Evolutionary conservation across 805 yeast genomes (phyloP), one percentile per base, ranked within the genome.

Genomic region (Danielozyma ontarioensis): DNA sequence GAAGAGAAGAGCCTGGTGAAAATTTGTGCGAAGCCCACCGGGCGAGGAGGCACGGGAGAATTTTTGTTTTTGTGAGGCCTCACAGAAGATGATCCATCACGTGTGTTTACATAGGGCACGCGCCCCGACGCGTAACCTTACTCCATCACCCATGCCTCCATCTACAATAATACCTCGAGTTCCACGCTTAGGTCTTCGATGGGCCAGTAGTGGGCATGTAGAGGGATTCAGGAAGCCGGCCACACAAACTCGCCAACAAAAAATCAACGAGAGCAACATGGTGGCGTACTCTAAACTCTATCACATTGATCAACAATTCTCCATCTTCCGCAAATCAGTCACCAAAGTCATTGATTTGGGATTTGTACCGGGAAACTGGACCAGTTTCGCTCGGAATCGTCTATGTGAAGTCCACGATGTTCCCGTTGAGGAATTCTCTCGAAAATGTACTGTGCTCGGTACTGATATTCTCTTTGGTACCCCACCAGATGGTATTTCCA

Each of bases 401-500:
- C 43, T 65, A 35, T 48, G 55, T 31, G 40, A 45, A 26, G 32
- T 57, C 4, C 65, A 64, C 40, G 42, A 36, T 59, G 18, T 62
- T 4, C 51, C 48, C 4, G 58, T 51, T 13, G 55, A 49, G 7
- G 37, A 55, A 7, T 51, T 62, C 30, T 35, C 51, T 31, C 33
- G 42, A 17, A 58, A 50, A 24, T 64, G 70, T 42, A 56, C 57
- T 24, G 42, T 66, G 4, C 31, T 64, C 17, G 71, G 70, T 18
- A 48, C 62, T 35, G 72, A 93, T 58, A 68, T 93, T 22, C 65
- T 90, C 14, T 82, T 85, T 5, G 74, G 80, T 33, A 68, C 72
- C 13, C 96, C 97, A 0, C 95, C 96, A 0, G 48, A 52, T 3
- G 96, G 97, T 1, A 85, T 82, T 0, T 72, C 82, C 6, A 62